phyloP scores from a whole-genome alignment of 768 basidiomycete species.

The Gelatoporia subvermispora region DNA sequence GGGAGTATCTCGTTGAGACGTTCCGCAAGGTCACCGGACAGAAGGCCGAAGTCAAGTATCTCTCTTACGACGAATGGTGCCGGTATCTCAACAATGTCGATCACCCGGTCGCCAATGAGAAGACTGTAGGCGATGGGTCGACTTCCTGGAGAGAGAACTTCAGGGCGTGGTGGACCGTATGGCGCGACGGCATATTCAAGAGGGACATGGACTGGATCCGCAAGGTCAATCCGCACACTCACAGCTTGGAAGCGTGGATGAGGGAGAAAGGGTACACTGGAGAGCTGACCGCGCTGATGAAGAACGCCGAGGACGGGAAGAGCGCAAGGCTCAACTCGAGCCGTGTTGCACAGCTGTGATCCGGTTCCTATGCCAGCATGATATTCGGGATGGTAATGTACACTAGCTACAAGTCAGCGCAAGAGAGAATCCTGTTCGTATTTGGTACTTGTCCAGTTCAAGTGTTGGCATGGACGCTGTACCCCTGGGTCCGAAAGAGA shows the following conservation, averaged over 20 bases:
- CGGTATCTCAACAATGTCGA: conserved; percentile 7
- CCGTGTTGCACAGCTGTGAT: too few relatives aligned
- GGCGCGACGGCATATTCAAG: conserved; percentile 38
- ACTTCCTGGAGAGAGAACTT: conserved; percentile 31
- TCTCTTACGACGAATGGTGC: conserved; percentile 16
- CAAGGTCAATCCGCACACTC: conserved; percentile 30
- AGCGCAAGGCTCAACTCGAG: too few relatives aligned
- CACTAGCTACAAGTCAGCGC: too few relatives aligned
- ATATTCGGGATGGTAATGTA: too few relatives aligned
- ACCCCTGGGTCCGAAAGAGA: too few relatives aligned
- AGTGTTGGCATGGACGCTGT: too few relatives aligned
- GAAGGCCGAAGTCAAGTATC: conserved; percentile 15
- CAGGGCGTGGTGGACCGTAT: conserved; percentile 37
- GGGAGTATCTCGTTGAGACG: conserved; percentile 21
- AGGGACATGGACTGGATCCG: conserved; percentile 42
- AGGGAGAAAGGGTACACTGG: too few relatives aligned
- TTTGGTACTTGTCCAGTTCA: too few relatives aligned
- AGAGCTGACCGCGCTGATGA: too few relatives aligned
- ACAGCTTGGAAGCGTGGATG: conserved; percentile 27
- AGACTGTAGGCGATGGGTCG: conserved; percentile 9
- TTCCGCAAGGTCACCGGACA: conserved; percentile 25
- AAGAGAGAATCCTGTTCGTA: too few relatives aligned
- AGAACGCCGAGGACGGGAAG: too few relatives aligned
- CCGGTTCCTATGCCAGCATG: too few relatives aligned
- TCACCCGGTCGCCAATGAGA: conserved; percentile 15